Conservation (phyloP, 2,329 filamentous ascomycete genomes). For the Capronia coronata region DNA sequence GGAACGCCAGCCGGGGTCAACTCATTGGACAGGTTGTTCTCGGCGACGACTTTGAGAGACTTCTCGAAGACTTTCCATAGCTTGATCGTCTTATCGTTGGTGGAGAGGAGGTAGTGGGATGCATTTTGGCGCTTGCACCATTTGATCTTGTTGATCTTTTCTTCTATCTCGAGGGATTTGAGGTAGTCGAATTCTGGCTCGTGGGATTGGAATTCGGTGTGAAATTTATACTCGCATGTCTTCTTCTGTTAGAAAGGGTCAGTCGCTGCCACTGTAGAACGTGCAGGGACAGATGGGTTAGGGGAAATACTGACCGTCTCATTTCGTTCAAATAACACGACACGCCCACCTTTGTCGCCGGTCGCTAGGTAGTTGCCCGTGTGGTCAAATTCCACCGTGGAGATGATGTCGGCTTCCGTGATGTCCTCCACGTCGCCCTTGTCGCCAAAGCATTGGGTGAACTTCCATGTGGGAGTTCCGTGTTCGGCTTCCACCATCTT, state of each 20-base stretch:
- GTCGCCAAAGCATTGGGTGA: conserved; percentile 99
- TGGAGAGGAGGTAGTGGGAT: conserved; percentile 95
- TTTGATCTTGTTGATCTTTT: conserved; percentile 99
- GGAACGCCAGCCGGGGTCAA: conserved; percentile 67
- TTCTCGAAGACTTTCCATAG: conserved; percentile 99
- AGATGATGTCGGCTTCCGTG: conserved; percentile 64
- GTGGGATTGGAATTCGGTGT: conserved; percentile 99
- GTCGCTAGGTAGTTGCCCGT: conserved; percentile 49
- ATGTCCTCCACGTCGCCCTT: conserved; percentile 99
- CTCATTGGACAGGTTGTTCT: conserved; percentile 96
- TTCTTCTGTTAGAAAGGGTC: conserved; percentile 67
- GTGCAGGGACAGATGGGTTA: neutral
- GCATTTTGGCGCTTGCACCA: conserved; percentile 98
- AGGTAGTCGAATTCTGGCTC: conserved; percentile 99
- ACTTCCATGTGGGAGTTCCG: conserved; percentile 97
- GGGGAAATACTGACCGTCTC: conserved; percentile 67
- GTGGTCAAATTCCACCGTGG: conserved; percentile 48
- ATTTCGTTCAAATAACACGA: conserved; percentile 61
- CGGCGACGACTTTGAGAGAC: conserved; percentile 95
- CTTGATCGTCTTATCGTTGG: conserved; percentile 99
- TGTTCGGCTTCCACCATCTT: conserved; percentile 96
- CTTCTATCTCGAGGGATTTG: conserved; percentile 98
- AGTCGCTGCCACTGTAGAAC: conserved; percentile 3
- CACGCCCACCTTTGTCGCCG: conserved; percentile 47
- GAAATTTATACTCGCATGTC: conserved; percentile 99